Evolutionary conservation across 2,329 filamentous ascomycete genomes (phyloP), one percentile per base, ranked within the genome.

Genomic region (Colletotrichum spinosum): DNA sequence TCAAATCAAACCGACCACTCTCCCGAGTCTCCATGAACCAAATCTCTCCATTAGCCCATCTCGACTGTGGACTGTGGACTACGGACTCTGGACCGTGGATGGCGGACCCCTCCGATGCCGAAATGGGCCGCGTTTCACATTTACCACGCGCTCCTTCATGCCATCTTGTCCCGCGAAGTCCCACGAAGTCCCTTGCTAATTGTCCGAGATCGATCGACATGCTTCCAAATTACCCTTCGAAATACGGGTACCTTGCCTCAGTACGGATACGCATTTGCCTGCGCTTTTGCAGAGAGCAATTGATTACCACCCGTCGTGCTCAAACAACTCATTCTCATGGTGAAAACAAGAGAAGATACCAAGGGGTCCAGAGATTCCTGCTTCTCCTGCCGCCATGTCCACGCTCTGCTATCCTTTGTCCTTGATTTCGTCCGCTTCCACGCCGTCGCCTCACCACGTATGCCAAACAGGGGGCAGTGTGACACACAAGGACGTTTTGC

Each of bases 121-220:
- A 62, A 65, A 65, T 65, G 57, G 57, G 38, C 56, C 44, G 15
- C 52, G 62, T 65, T 65, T 65, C 62, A 65, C 41, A 48, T 65
- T 65, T 52, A 65, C 62, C 58, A 65, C 41, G 41, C 46, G 51
- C 51, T 65, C 57, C 52, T 62, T 62, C 41, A 65, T 65, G 46
- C 62, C 46, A 55, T 65, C 51, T 62, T 39, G 42, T 55, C 62
- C 62, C 41, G 56, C 48, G 39, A 53, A 44, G 42, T 52, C 45
- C 62, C 41, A 62, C 48, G 39, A 53, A 49, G 42, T 52, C 45
- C 49, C 52, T 56, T 48, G 46, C 48, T 62, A 65, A 62, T 65
- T 65, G 62, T 65, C 62, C 62, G 62, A 65, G 62, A 65, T 65
- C 62, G 62, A 65, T 65, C 62, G 62, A 25, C 62, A 12, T 45